Conservation (phyloP, 208 protist genomes). For the Crithidia sp. region DNA sequence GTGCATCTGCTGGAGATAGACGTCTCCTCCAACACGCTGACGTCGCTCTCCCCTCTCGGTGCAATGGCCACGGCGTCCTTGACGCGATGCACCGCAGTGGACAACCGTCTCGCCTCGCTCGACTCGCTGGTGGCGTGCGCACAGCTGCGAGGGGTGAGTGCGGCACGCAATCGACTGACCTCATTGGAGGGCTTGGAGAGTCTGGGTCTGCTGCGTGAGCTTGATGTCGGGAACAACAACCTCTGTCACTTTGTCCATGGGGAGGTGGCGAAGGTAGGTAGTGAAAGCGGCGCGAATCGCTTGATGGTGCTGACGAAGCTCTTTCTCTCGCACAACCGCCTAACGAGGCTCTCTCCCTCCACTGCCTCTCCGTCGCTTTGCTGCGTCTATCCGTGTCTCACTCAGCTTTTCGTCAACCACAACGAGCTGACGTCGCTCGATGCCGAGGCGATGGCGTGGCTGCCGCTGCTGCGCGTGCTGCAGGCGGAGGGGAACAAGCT, state of each 20-base stretch:
- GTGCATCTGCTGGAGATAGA: conserved; percentile 46
- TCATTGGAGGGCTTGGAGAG: conserved; percentile 37
- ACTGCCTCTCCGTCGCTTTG: no score
- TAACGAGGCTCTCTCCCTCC: conserved; percentile 20
- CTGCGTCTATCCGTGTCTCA: conserved; percentile 49
- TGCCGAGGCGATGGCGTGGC: conserved; percentile 42
- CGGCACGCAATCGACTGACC: conserved; percentile 59
- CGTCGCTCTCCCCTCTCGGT: conserved; percentile 47
- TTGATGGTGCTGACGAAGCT: conserved; percentile 56
- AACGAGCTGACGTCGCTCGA: conserved; percentile 47
- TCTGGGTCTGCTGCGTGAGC: conserved; percentile 51
- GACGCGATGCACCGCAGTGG: conserved; percentile 14
- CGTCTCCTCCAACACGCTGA: conserved; percentile 69
- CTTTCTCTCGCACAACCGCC: conserved; percentile 68
- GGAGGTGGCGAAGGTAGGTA: background rate
- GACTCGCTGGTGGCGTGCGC: conserved; percentile 47
- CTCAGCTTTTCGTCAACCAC: conserved; percentile 80
- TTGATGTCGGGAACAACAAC: conserved; percentile 72
- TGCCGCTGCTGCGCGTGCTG: conserved; percentile 74
- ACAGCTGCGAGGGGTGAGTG: conserved; percentile 45
- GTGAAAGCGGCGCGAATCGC: background rate
- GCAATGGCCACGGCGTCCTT: conserved; percentile 23
- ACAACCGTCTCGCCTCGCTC: conserved; percentile 57
- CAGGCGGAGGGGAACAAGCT: conserved; percentile 81
- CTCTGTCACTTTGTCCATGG: conserved; percentile 32